A percentile compares a stretch with the other conserved stretches of the same genome.
These are phyloP conservation scores for Tubosaeta sp. DNA, from an alignment of 768 basidiomycete species.

Conservation along the genomic window DNA sequence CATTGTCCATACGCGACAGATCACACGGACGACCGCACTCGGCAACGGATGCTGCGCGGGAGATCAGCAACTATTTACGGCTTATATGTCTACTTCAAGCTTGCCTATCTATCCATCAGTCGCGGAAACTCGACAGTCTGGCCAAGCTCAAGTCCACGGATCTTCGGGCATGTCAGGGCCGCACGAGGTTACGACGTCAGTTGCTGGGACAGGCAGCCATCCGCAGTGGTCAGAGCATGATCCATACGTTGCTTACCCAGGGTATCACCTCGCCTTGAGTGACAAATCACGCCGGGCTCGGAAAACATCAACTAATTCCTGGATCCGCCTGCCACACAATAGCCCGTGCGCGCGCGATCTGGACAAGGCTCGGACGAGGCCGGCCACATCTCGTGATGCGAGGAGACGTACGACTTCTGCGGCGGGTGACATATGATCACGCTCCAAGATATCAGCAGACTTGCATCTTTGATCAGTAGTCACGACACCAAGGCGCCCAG, in stretches of 20 bases:
- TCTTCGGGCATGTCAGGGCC: constrained; percentile 23
- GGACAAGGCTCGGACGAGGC: constrained; percentile 22
- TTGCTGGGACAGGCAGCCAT: constrained; percentile 6
- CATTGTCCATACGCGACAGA: constrained; percentile 17
- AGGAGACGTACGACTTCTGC: constrained; percentile 32
- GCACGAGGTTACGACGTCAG: constrained; percentile 7
- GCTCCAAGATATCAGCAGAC: background rate
- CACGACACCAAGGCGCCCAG: constrained; percentile 1
- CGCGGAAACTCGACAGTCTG: constrained; percentile 9
- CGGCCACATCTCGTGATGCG: constrained; percentile 21
- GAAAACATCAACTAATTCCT: constrained; percentile 11
- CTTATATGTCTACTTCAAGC: background rate
- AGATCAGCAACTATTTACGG: constrained; percentile 12
- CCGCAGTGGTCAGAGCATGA: constrained; percentile 7
- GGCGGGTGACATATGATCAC: constrained; percentile 28
- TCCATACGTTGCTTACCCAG: constrained; percentile 2
- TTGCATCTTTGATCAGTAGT: constrained; percentile 11
- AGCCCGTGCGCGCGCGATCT: constrained; percentile 20
- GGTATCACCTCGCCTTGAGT: background rate
- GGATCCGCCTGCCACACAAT: constrained; percentile 12
- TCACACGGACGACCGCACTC: constrained; percentile 4
- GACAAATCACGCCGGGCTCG: constrained; percentile 7
- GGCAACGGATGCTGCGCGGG: constrained; percentile 10
- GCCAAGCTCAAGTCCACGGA: constrained; percentile 20
- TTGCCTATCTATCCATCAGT: constrained; percentile 8